phyloP scores from a whole-genome alignment of 139 green algal species.

The Limnomonas spitsbergensis region DNA sequence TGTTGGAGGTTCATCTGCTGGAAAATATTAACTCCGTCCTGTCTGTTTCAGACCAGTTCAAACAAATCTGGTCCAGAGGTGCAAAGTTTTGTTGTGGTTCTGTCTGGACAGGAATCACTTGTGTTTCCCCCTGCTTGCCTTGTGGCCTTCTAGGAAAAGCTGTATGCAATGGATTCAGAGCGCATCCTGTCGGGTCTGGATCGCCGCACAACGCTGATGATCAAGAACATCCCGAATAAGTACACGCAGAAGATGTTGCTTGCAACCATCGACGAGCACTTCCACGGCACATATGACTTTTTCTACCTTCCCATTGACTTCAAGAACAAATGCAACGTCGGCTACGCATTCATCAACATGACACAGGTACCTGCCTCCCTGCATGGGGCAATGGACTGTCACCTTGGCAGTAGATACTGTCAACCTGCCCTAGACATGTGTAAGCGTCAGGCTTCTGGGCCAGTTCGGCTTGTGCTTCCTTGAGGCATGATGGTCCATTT shows the following conservation, averaged over 20 bases:
- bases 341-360: constrained; percentile 99
- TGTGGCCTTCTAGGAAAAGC: too few species aligned
- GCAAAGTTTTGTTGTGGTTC: too few species aligned
- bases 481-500: too few species aligned
- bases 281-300: constrained; percentile 87
- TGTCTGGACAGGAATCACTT: too few species aligned
- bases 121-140: too few species aligned
- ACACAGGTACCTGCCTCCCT: constrained; percentile 27
- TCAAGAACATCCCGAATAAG: constrained; percentile 99
- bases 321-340: constrained; percentile 99
- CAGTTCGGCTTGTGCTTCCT: too few species aligned
- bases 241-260: constrained; percentile 99
- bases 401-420: too few species aligned
- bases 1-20: too few species aligned
- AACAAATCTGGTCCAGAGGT: too few species aligned
- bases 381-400: background rate
- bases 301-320: constrained; percentile 94
- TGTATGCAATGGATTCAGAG: constrained; percentile 83
- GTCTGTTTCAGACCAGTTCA: too few species aligned
- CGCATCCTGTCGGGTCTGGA: constrained; percentile 72
- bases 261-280: constrained; percentile 84
- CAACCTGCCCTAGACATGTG: too few species aligned
- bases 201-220: constrained; percentile 94
- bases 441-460: background rate
- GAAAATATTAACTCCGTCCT: too few species aligned